Conservation (phyloP, 2,329 filamentous ascomycete species). For the Metarhizium humberi region DNA sequence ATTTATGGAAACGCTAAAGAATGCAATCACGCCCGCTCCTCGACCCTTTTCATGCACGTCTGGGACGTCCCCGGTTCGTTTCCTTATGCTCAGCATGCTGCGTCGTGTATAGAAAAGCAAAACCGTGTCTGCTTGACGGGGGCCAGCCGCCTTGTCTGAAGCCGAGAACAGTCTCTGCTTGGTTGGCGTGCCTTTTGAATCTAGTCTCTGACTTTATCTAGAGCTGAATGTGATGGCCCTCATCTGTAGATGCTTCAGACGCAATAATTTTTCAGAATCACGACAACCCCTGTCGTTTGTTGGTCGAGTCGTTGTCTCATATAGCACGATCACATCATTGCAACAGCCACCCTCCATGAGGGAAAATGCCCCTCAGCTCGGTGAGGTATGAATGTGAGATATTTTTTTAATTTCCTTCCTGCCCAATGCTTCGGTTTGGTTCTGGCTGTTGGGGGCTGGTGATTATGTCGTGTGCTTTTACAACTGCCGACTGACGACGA, state of each 20-base stretch:
- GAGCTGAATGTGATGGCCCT: background rate
- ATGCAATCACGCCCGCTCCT: background rate
- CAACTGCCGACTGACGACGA: no score
- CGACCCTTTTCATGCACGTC: background rate
- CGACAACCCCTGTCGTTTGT: no score
- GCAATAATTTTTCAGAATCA: background rate
- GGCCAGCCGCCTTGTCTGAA: background rate
- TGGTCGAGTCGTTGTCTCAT: no score
- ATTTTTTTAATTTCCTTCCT: no score
- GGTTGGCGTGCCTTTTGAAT: background rate
- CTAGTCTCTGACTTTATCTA: background rate
- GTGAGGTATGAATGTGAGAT: no score
- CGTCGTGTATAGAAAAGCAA: background rate
- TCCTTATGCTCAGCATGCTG: background rate
- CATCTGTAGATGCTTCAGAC: background rate
- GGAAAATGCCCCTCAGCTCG: no score
- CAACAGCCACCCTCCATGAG: no score
- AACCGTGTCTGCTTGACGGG: background rate
- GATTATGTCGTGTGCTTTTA: no score
- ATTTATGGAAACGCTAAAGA: background rate
- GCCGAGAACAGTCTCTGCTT: background rate
- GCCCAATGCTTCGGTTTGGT: no score
- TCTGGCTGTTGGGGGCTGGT: no score
- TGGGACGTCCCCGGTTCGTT: background rate
- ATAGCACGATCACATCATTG: no score